Base-by-base conservation (phyloP, 2,329 filamentous ascomycete genomes). In the Aspergillus hortae region DNA sequence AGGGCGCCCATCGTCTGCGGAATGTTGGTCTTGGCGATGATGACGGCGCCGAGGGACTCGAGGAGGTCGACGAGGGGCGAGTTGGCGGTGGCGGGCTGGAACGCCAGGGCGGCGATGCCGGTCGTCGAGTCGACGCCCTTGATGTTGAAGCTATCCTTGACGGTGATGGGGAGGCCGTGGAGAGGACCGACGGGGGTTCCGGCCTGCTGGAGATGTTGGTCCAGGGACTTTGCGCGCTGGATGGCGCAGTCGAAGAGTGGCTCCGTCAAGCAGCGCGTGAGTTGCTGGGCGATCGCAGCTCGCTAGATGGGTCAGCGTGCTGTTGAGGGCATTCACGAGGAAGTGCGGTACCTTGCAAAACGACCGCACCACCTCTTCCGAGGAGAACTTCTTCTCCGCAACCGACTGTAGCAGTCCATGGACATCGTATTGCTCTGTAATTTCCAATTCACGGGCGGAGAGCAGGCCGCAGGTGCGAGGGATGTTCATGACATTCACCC, bases 21-120 rank as follows among this genome's bases (percentile, higher is more conserved):
- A 2, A 89, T 74, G 59, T 88, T 88, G 0, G 86, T 89, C 68
- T 89, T 89, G 57, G 81, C 78, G 57, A 88, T 86, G n/a, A 86
- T 70, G 0, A 89, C 76, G 1, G 86, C 86, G 1, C 87, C 87
- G 0, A 83, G 74, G 15, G 76, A 74, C 23, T 81, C 69, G 4
- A 89, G 67, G 1, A 87, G 71, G 7, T 80, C 74, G 0, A 87
- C 80, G 6, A 88, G 70, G 0, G 78, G 75, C 0, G 82, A 77
- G 63, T 87, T 80, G 55, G 75, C 67, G 30, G 68, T 66, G 12
- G 80, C 83, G 0, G 86, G 83, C 43, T 85, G 75, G 36, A 79
- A 77, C 3, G 85, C 82, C 51, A 86, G 78, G 1, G 80, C 79
- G 0, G 80, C 79, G 55, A 90, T 77, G 1, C 82, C 82, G 4